Conservation (phyloP, 2,329 filamentous ascomycete species). For the Aureobasidium sp. region DNA sequence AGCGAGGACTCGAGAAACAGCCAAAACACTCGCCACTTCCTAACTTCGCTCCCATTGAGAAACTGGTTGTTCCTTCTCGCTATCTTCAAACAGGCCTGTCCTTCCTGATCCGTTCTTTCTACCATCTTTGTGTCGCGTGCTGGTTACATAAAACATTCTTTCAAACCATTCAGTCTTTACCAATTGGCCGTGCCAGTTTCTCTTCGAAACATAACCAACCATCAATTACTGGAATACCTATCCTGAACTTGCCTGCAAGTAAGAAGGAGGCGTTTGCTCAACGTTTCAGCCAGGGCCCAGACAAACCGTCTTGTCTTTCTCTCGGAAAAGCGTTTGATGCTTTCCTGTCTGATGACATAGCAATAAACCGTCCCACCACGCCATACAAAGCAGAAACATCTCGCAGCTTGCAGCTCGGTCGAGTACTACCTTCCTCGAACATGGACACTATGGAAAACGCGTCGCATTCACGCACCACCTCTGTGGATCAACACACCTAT, state of each 20-base stretch:
- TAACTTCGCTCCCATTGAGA: background rate
- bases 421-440: background rate
- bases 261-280: background rate
- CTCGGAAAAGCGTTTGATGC: slow-evolving; percentile 6
- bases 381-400: slow-evolving; percentile 1
- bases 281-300: background rate
- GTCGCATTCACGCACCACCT: slow-evolving; percentile 25
- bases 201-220: background rate
- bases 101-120: background rate
- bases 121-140: background rate
- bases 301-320: slow-evolving; percentile 7
- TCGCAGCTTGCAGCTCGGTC: background rate
- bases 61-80: background rate
- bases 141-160: slow-evolving; percentile 9
- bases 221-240: background rate
- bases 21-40: slow-evolving; percentile 1
- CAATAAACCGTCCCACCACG: background rate
- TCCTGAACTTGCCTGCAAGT: background rate
- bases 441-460: slow-evolving; percentile 9
- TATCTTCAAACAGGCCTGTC: background rate
- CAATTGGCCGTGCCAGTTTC: background rate
- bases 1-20: background rate
- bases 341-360: background rate
- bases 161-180: slow-evolving; percentile 3
- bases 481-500: slow-evolving; percentile 22